Evolutionary conservation across 148 eudicot genomes (phyloP), one percentile per base, ranked within the genome.

Genomic region (Vaccinium corymbosum): DNA sequence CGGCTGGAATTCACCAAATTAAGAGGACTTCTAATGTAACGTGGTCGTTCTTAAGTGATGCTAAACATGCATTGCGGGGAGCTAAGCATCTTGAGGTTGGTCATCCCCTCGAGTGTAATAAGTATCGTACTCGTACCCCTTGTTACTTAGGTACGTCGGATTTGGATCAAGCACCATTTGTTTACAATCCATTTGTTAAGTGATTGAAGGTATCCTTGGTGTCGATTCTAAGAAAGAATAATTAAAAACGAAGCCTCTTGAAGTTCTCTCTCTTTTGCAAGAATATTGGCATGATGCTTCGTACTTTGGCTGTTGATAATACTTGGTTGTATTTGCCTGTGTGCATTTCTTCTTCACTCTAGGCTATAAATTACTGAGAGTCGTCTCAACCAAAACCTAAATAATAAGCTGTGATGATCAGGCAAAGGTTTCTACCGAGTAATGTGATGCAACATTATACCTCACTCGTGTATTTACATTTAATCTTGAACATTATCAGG

Each of bases 141-240:
- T 73, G 77, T 35, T 75, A 48, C 10, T n/a, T 71, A 32, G 15
- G 46, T 27, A 71, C 4, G 32, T 0, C 17, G 14, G 15, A 13
- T 27, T 12, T 32, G 75, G 75, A 71, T 71, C 48, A 71, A 71
- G 46, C 75, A 71, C 32, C 75, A 46, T 71, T 42, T 75, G 78
- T 75, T 17, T 52, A 10, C 42, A 20, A 73, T 13, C 50, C n/a
- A 35, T 14, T 73, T 73, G 50, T 73, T 42, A 1, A 42, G 77
- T 17, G 22, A 32, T 73, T 38, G 3, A 38, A 14, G 15, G 25
- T 74, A 16, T 38, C 13, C n/a, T 74, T 74, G 2, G n/a, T 6
- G 17, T 20, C 1, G 14, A 46, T 74, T 74, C 51, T 48, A 35
- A 42, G 9, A 17, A 4, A 7, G 11, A 6, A 27, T 74, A 6